Conservation (phyloP, 2,329 filamentous ascomycete species). For the Clonostachys byssicola region DNA sequence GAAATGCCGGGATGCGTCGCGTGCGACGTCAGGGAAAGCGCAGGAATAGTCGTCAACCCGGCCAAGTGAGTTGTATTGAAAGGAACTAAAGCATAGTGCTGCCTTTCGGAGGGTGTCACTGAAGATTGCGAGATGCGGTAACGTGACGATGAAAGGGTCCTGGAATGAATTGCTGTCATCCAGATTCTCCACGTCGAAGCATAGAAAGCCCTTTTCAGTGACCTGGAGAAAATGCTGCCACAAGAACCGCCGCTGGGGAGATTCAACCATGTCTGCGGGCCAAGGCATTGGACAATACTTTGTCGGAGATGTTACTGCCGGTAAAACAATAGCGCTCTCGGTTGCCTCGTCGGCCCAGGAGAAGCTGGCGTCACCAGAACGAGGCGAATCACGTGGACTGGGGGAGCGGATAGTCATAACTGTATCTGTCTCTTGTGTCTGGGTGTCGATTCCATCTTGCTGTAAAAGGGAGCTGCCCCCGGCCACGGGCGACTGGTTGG, state of each 20-base stretch:
- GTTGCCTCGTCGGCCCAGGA: too few species aligned
- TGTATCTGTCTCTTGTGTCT: too few species aligned
- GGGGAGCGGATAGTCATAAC: too few species aligned
- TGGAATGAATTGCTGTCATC: slow-evolving; percentile 7
- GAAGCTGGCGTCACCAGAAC: too few species aligned
- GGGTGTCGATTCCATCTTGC: too few species aligned
- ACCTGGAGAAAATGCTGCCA: slow-evolving; percentile 8
- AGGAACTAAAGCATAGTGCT: slow-evolving; percentile 4
- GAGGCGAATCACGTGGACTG: too few species aligned
- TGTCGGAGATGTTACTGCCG: too few species aligned
- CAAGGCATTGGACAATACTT: slow-evolving; percentile 11
- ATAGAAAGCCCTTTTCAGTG: slow-evolving; percentile 6
- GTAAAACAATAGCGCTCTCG: too few species aligned
- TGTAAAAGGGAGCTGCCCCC: too few species aligned
- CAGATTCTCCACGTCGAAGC: slow-evolving; percentile 6
- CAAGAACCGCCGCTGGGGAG: slow-evolving; percentile 7
- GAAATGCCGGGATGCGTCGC: neutral
- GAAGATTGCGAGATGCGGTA: slow-evolving; percentile 6
- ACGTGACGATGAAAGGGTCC: slow-evolving; percentile 5
- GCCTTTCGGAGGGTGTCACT: slow-evolving; percentile 5
- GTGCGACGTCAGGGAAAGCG: slow-evolving; percentile 1
- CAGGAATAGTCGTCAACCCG: slow-evolving; percentile 2
- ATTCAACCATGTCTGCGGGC: slow-evolving; percentile 8
- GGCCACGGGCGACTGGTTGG: too few species aligned
- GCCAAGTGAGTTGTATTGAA: slow-evolving; percentile 6